Evolutionary conservation across 768 basidiomycete genomes (phyloP).

Genomic region (Mycena venus): DNA sequence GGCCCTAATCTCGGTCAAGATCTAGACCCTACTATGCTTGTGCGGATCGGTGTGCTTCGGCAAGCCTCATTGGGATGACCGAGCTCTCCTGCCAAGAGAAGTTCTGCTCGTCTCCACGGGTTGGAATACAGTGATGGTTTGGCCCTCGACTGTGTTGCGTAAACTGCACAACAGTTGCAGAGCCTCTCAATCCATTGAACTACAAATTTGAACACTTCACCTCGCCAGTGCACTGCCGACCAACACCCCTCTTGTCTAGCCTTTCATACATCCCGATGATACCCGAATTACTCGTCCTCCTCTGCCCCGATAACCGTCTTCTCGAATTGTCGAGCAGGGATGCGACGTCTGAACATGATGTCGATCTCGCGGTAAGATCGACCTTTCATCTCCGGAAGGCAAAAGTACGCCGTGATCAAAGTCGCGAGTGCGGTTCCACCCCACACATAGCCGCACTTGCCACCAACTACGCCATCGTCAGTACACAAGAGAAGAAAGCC

Average conservation of each 20-base stretch:
- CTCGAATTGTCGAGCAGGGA: conserved; percentile 28
- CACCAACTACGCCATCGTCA: conserved; percentile 24
- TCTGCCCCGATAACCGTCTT: conserved; percentile 16
- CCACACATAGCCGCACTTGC: conserved; percentile 35
- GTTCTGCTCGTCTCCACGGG: no score
- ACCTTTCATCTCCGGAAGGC: conserved; percentile 33
- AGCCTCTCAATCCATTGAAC: no score
- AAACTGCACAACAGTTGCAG: background rate
- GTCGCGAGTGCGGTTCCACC: conserved; percentile 17
- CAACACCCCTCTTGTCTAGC: background rate
- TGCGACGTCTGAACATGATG: conserved; percentile 30
- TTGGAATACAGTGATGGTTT: no score
- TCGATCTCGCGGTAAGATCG: conserved; percentile 35
- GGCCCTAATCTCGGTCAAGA: no score
- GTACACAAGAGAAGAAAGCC: background rate
- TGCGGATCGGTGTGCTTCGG: no score
- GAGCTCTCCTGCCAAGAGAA: no score
- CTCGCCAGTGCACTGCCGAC: background rate
- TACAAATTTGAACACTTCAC: background rate
- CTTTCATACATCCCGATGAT: background rate
- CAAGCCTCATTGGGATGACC: no score
- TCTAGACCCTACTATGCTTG: no score
- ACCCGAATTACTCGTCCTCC: conserved; percentile 29
- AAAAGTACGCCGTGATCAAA: conserved; percentile 25
- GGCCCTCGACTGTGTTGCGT: background rate